Percentiles rank a stretch among this genome's conserved stretches.
Evolutionary conservation across 208 protist genomes (phyloP).

Genomic region (Wallacemonas collosoma): DNA sequence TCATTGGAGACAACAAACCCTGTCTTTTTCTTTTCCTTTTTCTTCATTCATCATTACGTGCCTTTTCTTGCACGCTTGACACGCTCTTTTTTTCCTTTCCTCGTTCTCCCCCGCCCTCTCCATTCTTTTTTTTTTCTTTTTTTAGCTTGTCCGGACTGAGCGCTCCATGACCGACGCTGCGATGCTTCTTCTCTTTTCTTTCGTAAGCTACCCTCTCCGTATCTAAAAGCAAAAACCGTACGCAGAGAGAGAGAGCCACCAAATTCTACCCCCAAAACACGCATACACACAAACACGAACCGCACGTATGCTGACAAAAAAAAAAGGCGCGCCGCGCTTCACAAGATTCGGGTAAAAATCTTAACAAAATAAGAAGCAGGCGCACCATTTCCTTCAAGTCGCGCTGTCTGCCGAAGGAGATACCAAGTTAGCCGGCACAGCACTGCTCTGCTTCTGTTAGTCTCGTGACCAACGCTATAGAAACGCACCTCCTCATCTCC

Average conservation of each 20-base stretch:
- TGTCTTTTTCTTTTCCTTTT: not conserved
- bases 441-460: too few relatives aligned
- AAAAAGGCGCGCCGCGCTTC: too few relatives aligned
- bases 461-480: too few relatives aligned
- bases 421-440: too few relatives aligned
- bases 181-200: slow-evolving; percentile 20
- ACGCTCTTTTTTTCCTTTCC: slow-evolving; percentile 11
- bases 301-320: too few relatives aligned
- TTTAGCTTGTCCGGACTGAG: not conserved
- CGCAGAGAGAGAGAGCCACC: slow-evolving; percentile 3
- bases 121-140: slow-evolving; percentile 18
- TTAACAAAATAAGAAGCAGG: too few relatives aligned
- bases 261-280: not conserved
- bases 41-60: not conserved
- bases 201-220: not conserved
- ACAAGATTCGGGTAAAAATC: too few relatives aligned
- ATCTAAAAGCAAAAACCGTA: not conserved
- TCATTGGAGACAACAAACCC: not conserved
- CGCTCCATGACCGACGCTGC: not conserved
- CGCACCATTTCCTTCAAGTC: too few relatives aligned
- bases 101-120: not conserved
- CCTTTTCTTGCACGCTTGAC: too few relatives aligned
- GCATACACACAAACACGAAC: not conserved
- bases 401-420: too few relatives aligned
- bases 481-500: too few relatives aligned